Evolutionary conservation across 768 basidiomycete genomes (phyloP), one percentile per base, ranked within the genome.

Genomic region (Collybiopsis confluens): DNA sequence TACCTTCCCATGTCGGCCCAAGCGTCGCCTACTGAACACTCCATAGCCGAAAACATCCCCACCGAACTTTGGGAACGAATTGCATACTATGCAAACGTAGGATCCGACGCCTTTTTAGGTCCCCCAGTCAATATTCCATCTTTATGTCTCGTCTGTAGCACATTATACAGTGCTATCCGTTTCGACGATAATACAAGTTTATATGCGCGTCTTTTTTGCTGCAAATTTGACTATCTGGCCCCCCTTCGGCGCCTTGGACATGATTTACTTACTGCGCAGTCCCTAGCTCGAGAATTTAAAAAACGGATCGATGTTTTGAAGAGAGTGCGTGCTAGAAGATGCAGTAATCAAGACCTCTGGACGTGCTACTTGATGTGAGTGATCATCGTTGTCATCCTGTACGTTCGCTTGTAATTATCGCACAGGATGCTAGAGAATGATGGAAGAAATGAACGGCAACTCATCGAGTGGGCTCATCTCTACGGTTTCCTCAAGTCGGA

Each of bases 311-410:
- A 44, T 23, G 68, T 72, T 3, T 59, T 83, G 26, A 66, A 66
- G 41, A 72, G 75, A 52, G 73, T 83, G 53, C 71, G 73, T 47
- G 54, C 49, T 8, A 60, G 55, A 47, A 45, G 54, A 2, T 61
- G 64, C 26, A 49, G 55, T 24, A 45, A 52, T 27, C 70, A 78
- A 46, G 79, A 80, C 58, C 65, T 83, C 15, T 83, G 82, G 82
- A 75, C 71, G 16, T 73, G 68, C 10, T 81, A 78, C 56, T 53
- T 82, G 33, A 80, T 83, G 79, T 70, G 52, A 38, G 68, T 62
- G 13, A 41, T 20, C n/a, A 16, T 11, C 33, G 6, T 33, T 21
- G 13, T 28, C 33, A 45, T 45, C 33, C 23, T 54, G 24, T n/a
- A 23, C 11, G 13, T 16, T 4, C 16, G 3, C 42, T 20, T 23